Evolutionary conservation across 2,329 filamentous ascomycete genomes (phyloP).

Genomic region (Penicillium frequentans): DNA sequence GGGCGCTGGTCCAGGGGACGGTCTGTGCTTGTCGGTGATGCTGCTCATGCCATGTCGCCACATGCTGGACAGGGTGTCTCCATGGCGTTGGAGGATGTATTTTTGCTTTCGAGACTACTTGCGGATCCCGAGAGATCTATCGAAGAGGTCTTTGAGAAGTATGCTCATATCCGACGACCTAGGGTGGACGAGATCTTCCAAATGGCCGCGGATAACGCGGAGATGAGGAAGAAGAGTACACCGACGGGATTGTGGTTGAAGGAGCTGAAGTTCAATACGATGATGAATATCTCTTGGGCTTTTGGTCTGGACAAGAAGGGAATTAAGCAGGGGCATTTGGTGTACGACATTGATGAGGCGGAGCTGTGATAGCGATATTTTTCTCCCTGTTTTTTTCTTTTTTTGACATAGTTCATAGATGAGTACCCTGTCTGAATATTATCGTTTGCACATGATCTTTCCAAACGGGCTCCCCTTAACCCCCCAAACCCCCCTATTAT

Average conservation of each 20-base stretch:
- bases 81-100: conserved; percentile 54
- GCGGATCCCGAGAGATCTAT: conserved; percentile 15
- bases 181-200: conserved; percentile 28
- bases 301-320: conserved; percentile 23
- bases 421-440: neutral
- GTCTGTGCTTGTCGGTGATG: conserved; percentile 37
- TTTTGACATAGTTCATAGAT: neutral
- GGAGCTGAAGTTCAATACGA: conserved; percentile 15
- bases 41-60: conserved; percentile 36
- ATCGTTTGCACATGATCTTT: neutral
- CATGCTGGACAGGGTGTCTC: conserved; percentile 53
- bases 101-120: conserved; percentile 29
- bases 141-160: conserved; percentile 22
- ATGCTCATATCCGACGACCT: conserved; percentile 31
- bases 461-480: neutral
- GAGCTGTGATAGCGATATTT: neutral
- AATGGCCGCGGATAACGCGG: conserved; percentile 25
- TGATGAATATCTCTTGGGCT: conserved; percentile 14
- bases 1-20: conserved; percentile 36
- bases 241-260: conserved; percentile 29
- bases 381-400: neutral
- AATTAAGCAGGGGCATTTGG: conserved; percentile 23
- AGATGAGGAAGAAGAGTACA: conserved; percentile 23
- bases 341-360: conserved; percentile 33
- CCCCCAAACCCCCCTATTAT: neutral